Evolutionary conservation across 1,284 basidiomycete species (phyloP).

Genomic region (Cerrena zonata): DNA sequence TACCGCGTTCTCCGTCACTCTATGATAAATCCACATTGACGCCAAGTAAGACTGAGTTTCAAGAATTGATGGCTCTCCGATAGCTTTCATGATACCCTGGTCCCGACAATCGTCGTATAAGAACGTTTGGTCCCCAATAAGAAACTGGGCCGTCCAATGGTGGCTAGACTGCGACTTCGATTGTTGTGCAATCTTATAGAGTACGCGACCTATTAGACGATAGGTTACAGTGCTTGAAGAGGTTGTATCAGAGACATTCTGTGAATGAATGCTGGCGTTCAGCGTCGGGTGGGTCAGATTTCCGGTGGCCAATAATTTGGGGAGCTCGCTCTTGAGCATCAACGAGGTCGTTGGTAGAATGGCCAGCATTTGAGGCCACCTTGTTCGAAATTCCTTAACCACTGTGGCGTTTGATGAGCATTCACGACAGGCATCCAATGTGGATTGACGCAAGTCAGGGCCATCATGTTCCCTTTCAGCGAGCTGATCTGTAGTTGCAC

Average conservation of each 20-base stretch:
- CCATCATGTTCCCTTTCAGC: too few species aligned
- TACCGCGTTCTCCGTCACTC: not conserved
- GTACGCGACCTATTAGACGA: not conserved
- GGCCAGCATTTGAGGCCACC: too few species aligned
- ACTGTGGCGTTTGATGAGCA: not conserved
- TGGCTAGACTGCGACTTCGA: not conserved
- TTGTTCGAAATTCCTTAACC: too few species aligned
- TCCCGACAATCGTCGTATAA: not conserved
- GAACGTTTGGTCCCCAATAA: not conserved
- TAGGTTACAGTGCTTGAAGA: too few species aligned
- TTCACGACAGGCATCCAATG: not conserved
- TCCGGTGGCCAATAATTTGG: too few species aligned
- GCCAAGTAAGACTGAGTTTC: not conserved
- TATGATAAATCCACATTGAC: not conserved
- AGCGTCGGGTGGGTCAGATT: too few species aligned
- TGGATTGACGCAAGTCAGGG: too few species aligned
- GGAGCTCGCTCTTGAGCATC: too few species aligned
- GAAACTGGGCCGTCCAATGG: not conserved
- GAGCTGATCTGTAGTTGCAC: not conserved
- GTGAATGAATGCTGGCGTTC: too few species aligned
- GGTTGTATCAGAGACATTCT: too few species aligned
- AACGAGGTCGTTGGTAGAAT: too few species aligned
- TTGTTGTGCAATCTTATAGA: not conserved
- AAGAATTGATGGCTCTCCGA: too few species aligned
- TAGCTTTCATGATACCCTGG: not conserved